Evolutionary conservation across 495 filamentous ascomycete species (phyloP), one percentile per base, ranked within the genome.

Genomic region (Aspergillus sparsus): DNA sequence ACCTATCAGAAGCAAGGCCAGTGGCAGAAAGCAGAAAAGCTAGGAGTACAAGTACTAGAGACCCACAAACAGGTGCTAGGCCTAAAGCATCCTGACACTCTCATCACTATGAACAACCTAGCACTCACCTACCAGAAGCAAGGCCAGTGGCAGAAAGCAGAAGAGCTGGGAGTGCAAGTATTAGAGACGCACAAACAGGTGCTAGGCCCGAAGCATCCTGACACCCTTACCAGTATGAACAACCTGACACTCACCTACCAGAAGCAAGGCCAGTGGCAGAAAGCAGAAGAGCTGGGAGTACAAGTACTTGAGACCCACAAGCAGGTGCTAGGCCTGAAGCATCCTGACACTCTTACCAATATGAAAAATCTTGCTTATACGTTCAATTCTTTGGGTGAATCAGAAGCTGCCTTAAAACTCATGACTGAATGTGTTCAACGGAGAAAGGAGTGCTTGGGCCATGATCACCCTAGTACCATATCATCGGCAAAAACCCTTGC

Each of bases 81-180:
- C 3, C 49, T 58, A 8, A 64, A 75, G 31, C 71, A 81, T 69
- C 71, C 72, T 18, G 2, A 58, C n/a, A 79, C 76, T 18, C 49
- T 82, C 39, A 67, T 33, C 0, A 72, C 64, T 36, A 77, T 79
- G 62, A 47, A 6, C 41, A 76, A 77, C 61, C 69, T 81, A 10
- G 71, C 76, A 32, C 60, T 21, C n/a, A 73, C 53, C 0, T 69
- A 65, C 50, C n/a, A 9, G 34, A 62, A 52, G 15, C 65, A 69
- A 49, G 65, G 66, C 11, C 58, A 62, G 34, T 72, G 45, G 51
- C 58, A 73, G 49, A 62, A 67, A 53, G 70, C 71, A 7, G 70
- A 75, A 66, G 44, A 64, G 54, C 62, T 75, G 35, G 36, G 62
- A 36, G 5, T 70, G 18, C 61, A 73, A 58, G 66, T 68, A n/a